Evolutionary conservation across 805 yeast species (phyloP).

Genomic region (Kurtzmaniella cleridarum): DNA sequence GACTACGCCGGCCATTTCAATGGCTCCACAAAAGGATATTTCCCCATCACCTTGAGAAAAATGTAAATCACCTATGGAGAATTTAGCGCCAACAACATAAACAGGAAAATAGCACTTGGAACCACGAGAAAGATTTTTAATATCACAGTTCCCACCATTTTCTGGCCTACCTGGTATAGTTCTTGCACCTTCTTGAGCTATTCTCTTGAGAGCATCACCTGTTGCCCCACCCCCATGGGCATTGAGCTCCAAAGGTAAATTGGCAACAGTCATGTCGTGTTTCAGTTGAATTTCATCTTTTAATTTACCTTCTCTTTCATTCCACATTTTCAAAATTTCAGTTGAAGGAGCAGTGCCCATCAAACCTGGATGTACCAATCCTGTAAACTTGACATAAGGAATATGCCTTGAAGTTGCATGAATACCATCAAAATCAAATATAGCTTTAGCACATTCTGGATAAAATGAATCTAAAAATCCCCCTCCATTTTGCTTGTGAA

Average conservation of each 20-base stretch:
- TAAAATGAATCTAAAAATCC: constrained; percentile 45
- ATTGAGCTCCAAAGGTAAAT: constrained; percentile 30
- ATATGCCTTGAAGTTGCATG: constrained; percentile 45
- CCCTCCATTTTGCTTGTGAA: constrained; percentile 46
- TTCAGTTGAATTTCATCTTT: constrained; percentile 26
- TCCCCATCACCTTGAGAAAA: constrained; percentile 53
- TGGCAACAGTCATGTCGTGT: constrained; percentile 34
- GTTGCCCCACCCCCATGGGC: constrained; percentile 39
- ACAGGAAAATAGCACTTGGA: constrained; percentile 46
- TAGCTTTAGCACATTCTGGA: constrained; percentile 48
- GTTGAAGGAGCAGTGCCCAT: constrained; percentile 47
- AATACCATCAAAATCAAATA: constrained; percentile 49
- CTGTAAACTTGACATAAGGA: constrained; percentile 46
- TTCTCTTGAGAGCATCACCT: constrained; percentile 16
- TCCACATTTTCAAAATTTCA: constrained; percentile 41
- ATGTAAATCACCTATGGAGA: constrained; percentile 46
- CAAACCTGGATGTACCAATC: constrained; percentile 48
- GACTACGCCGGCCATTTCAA: constrained; percentile 46
- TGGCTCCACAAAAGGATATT: constrained; percentile 50
- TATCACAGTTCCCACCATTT: constrained; percentile 51
- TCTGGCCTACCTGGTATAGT: constrained; percentile 52
- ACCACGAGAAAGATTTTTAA: constrained; percentile 45
- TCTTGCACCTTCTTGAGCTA: constrained; percentile 42
- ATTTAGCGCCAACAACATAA: constrained; percentile 42
- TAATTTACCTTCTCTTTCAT: constrained; percentile 34